A percentile compares a stretch with the other conserved stretches of the same genome.
phyloP scores from a whole-genome alignment of 352 stramenopile genomes.

The Pythium brassicae region DNA sequence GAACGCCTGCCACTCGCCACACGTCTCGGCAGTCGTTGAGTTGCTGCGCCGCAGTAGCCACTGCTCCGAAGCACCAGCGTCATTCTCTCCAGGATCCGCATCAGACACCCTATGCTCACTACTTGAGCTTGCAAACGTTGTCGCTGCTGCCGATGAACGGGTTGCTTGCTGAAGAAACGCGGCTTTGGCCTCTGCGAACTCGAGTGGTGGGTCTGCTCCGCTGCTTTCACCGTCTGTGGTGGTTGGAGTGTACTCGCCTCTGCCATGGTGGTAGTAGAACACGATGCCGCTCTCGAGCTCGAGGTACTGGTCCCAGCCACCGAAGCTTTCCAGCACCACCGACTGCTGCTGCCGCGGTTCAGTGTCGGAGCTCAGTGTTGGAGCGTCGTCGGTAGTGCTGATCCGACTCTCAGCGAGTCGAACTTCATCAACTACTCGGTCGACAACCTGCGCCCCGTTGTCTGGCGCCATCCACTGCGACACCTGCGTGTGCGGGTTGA shows the following conservation, averaged over 20 bases:
- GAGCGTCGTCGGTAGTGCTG: neutral
- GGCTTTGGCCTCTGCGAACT: conserved; percentile 12
- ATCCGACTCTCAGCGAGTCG: neutral
- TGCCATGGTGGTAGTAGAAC: conserved; percentile 16
- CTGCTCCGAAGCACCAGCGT: neutral
- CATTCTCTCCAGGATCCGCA: neutral
- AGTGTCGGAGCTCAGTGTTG: neutral
- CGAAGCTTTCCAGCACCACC: conserved; percentile 16
- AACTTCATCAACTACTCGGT: neutral
- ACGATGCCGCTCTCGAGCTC: neutral
- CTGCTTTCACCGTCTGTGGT: neutral
- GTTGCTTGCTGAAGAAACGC: neutral
- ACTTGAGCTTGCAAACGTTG: neutral
- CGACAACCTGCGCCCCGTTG: conserved; percentile 1
- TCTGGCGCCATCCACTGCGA: conserved; percentile 39
- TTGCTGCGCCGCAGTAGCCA: conserved; percentile 20
- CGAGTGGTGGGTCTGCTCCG: neutral
- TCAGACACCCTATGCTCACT: neutral
- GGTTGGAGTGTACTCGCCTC: conserved; percentile 8
- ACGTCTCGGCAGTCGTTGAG: conserved; percentile 20
- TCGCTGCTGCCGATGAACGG: neutral
- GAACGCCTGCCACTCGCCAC: conserved; percentile 49
- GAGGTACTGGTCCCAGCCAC: conserved; percentile 17
- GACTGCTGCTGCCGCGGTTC: neutral
- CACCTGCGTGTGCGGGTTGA: conserved; percentile 27